Evolutionary conservation across 2,329 filamentous ascomycete species (phyloP).

Genomic region (Hymenotorrendiella dingleyae): DNA sequence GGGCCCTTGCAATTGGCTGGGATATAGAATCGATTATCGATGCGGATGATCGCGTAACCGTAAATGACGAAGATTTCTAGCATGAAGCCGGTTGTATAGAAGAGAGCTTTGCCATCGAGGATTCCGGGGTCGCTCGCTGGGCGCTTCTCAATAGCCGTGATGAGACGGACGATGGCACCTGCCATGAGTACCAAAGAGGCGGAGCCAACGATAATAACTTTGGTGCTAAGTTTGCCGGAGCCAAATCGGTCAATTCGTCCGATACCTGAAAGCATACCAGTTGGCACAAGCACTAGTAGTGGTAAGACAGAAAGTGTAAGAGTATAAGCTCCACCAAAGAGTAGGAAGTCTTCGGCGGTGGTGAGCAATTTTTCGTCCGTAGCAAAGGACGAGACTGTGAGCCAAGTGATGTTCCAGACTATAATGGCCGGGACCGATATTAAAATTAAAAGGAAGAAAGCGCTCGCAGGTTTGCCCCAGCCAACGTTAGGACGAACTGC

Average conservation of each 20-base stretch:
- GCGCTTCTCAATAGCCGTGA: conserved; percentile 37
- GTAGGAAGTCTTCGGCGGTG: conserved; percentile 57
- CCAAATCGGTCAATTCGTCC: conserved; percentile 55
- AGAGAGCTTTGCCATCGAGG: conserved; percentile 66
- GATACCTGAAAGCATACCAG: conserved; percentile 40
- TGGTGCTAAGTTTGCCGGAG: conserved; percentile 57
- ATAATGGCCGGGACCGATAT: conserved; percentile 52
- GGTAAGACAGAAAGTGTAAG: conserved; percentile 62
- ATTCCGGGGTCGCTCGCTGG: conserved; percentile 52
- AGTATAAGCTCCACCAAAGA: conserved; percentile 56
- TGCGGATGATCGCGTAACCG: conserved; percentile 59
- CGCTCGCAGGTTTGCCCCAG: conserved; percentile 52
- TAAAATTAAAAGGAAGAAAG: conserved; percentile 53
- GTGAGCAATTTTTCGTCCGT: conserved; percentile 42
- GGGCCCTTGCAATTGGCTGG: conserved; percentile 61
- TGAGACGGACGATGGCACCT: conserved; percentile 64
- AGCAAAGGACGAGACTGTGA: conserved; percentile 63
- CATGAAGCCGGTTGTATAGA: conserved; percentile 74
- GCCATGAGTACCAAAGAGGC: conserved; percentile 56
- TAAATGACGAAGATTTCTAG: conserved; percentile 67
- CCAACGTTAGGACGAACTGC: conserved; percentile 66
- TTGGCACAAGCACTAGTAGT: conserved; percentile 46
- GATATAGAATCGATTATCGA: conserved; percentile 71
- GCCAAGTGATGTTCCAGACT: conserved; percentile 58
- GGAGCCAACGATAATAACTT: conserved; percentile 57